phyloP scores from a whole-genome alignment of 164 flowering plant species.

The Kalanchoe fedtschenkoi region DNA sequence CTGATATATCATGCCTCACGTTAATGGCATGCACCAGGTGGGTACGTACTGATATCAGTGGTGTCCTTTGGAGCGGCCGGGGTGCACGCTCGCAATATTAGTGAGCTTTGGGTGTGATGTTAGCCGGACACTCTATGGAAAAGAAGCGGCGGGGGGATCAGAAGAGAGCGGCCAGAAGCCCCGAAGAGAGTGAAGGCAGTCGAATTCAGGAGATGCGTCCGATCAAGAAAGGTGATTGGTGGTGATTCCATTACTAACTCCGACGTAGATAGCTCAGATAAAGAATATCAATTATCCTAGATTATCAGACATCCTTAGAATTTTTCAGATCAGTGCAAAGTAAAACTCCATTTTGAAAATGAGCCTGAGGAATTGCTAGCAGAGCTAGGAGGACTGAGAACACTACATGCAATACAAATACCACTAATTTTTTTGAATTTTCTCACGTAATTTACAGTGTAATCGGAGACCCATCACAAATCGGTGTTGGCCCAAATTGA shows the following conservation, averaged over 20 bases:
- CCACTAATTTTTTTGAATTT: no score
- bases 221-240: slow-evolving; percentile 12
- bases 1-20: slow-evolving; percentile 23
- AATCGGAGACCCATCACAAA: no score
- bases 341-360: no score
- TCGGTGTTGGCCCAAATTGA: no score
- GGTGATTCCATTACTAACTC: slow-evolving; percentile 24
- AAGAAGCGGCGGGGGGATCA: slow-evolving; percentile 26
- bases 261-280: slow-evolving; percentile 37
- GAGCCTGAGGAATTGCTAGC: no score
- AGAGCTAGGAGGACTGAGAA: no score
- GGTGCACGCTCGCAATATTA: slow-evolving; percentile 21
- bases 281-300: slow-evolving; percentile 10
- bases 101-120: slow-evolving; percentile 20
- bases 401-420: no score
- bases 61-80: slow-evolving; percentile 34
- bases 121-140: slow-evolving; percentile 23
- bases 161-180: slow-evolving; percentile 17
- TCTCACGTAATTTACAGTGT: no score
- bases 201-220: slow-evolving; percentile 19
- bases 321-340: no score
- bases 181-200: slow-evolving; percentile 22
- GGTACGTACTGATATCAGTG: slow-evolving; percentile 22
- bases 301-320: neutral
- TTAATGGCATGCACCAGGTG: slow-evolving; percentile 19